These are phyloP conservation scores for Septoria petroselini DNA, from an alignment of 2,329 filamentous ascomycete species.

Conservation along the genomic window DNA sequence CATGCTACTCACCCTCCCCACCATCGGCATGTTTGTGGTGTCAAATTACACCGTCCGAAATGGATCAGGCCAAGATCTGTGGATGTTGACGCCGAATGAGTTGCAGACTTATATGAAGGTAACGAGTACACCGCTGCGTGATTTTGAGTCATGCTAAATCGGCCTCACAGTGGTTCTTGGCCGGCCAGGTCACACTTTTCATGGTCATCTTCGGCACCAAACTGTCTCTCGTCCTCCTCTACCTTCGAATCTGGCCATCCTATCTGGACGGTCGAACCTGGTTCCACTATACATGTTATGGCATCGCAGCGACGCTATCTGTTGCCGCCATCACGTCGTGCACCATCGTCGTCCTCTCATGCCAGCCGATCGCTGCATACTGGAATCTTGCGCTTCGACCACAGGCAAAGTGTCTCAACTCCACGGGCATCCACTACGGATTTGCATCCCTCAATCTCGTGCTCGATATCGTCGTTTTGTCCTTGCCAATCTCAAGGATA, in stretches of 20 bases:
- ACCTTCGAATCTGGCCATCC: conserved; percentile 7
- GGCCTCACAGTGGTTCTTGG: conserved; percentile 3
- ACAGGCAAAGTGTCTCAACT: conserved; percentile 1
- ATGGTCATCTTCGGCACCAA: conserved; percentile 11
- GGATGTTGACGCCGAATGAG: background rate
- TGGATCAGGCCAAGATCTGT: conserved; percentile 10
- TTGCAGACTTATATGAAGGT: conserved; percentile 6
- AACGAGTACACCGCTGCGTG: background rate
- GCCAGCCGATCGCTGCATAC: conserved; percentile 6
- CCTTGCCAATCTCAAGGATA: background rate
- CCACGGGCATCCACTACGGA: conserved; percentile 4
- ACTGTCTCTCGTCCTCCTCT: background rate
- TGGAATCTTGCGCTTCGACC: conserved; percentile 5
- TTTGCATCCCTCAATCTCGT: conserved; percentile 3
- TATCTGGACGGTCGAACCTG: background rate
- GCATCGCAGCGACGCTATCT: background rate
- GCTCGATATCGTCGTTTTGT: conserved; percentile 3
- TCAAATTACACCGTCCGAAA: conserved; percentile 17
- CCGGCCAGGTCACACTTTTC: conserved; percentile 7
- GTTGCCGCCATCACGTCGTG: background rate
- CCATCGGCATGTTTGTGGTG: conserved; percentile 20
- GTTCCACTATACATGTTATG: conserved; percentile 5
- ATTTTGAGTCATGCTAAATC: background rate
- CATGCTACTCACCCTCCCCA: background rate
- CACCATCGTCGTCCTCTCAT: conserved; percentile 1